These are phyloP conservation scores for Fragaria vesca DNA, from an alignment of 306 rosid species.

Conservation along the genomic window DNA sequence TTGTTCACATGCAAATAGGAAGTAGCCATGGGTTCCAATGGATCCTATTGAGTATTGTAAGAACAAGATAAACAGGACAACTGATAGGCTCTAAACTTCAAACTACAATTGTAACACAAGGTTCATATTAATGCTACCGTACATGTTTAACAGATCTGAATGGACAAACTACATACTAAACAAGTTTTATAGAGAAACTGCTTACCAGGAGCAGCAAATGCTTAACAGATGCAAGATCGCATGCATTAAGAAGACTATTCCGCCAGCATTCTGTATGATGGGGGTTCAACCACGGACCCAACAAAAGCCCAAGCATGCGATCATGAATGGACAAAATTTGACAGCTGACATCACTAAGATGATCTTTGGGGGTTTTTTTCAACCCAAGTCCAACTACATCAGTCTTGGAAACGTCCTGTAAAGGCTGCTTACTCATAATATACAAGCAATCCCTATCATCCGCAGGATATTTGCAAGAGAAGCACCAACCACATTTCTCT, in stretches of 20 bases:
- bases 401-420: slow-evolving; percentile 43
- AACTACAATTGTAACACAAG: neutral
- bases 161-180: neutral
- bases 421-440: slow-evolving; percentile 42
- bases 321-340: slow-evolving; percentile 67
- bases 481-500: slow-evolving; percentile 97
- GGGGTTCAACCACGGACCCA: slow-evolving; percentile 87
- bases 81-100: neutral
- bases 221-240: slow-evolving; percentile 61
- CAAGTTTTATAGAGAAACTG: slow-evolving; percentile 14
- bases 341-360: slow-evolving; percentile 60
- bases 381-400: slow-evolving; percentile 47
- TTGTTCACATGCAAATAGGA: neutral
- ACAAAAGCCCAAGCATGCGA: slow-evolving; percentile 78
- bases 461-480: slow-evolving; percentile 61
- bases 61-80: neutral
- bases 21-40: neutral
- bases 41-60: neutral
- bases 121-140: no score
- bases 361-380: slow-evolving; percentile 46
- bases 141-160: slow-evolving; percentile 1
- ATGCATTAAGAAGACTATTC: slow-evolving; percentile 51
- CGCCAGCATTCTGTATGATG: slow-evolving; percentile 61
- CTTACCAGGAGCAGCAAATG: slow-evolving; percentile 71
- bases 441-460: slow-evolving; percentile 83